These are phyloP conservation scores for Blastobotrys capitulatus DNA, from an alignment of 1,139 yeast species.

Conservation along the genomic window DNA sequence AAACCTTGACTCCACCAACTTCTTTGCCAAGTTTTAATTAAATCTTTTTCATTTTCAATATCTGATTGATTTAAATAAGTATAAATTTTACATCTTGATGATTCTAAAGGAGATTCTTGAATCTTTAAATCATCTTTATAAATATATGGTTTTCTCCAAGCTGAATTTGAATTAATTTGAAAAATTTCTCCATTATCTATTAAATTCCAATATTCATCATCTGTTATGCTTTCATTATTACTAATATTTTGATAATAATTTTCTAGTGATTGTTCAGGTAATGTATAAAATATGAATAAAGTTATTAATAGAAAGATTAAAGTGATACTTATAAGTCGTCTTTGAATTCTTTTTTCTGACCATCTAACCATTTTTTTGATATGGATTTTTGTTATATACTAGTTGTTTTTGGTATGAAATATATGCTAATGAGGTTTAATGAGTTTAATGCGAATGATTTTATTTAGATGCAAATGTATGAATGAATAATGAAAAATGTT, in stretches of 20 bases:
- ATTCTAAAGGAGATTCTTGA: constrained; percentile 2
- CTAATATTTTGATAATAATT: not conserved
- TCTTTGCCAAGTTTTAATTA: constrained; percentile 29
- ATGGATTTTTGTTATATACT: too few relatives aligned
- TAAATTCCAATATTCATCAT: constrained; percentile 1
- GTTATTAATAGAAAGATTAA: not conserved
- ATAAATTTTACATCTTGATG: constrained; percentile 20
- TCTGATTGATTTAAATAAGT: constrained; percentile 18
- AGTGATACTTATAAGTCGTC: not conserved
- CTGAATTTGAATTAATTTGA: constrained; percentile 9
- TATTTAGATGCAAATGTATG: too few relatives aligned
- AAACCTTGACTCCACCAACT: constrained; percentile 33
- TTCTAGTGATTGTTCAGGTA: not conserved
- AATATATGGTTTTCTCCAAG: constrained; percentile 16
- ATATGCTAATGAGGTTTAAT: too few relatives aligned
- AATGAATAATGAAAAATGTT: too few relatives aligned
- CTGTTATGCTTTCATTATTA: not conserved
- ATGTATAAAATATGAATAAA: not conserved
- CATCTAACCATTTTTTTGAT: not conserved
- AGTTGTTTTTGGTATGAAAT: too few relatives aligned
- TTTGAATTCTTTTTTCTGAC: not conserved
- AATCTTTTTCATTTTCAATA: constrained; percentile 20
- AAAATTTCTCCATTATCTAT: constrained; percentile 14
- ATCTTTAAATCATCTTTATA: not conserved
- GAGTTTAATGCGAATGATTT: too few relatives aligned